Evolutionary conservation across 2,329 filamentous ascomycete species (phyloP).

Genomic region (Colletotrichum karsti): DNA sequence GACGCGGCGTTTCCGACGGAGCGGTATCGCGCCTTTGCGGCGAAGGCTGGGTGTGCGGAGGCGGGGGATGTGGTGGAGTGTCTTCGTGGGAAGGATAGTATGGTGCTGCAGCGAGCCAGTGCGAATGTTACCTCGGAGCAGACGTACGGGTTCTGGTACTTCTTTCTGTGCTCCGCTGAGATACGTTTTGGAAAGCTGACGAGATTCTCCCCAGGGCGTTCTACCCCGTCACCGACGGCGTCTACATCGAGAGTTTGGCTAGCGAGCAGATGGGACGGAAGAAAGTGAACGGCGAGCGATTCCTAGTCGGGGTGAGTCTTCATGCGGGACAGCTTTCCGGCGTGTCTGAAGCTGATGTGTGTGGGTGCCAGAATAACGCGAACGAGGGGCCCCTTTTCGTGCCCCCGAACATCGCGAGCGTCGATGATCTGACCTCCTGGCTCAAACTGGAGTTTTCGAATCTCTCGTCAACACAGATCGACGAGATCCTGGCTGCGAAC

Average conservation of each 20-base stretch:
- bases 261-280: constrained; percentile 37
- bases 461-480: constrained; percentile 32
- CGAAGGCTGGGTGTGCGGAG: constrained; percentile 47
- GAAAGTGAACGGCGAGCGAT: constrained; percentile 36
- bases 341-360: background rate
- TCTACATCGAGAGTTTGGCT: constrained; percentile 39
- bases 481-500: constrained; percentile 47
- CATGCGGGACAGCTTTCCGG: no score
- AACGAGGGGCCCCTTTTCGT: constrained; percentile 58
- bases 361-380: constrained; percentile 46
- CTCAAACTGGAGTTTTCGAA: constrained; percentile 38
- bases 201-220: constrained; percentile 30
- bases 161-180: background rate
- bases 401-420: constrained; percentile 51
- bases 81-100: constrained; percentile 37
- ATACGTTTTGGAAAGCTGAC: background rate
- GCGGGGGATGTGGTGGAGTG: constrained; percentile 34
- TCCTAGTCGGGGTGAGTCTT: constrained; percentile 26
- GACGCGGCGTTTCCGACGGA: background rate
- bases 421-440: constrained; percentile 47
- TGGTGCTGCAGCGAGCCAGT: constrained; percentile 35
- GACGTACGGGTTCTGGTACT: constrained; percentile 32
- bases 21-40: constrained; percentile 27
- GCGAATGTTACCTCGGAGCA: constrained; percentile 30
- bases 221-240: constrained; percentile 44